Evolutionary conservation across 2,329 filamentous ascomycete species (phyloP).

Genomic region (Cytospora piceae): DNA sequence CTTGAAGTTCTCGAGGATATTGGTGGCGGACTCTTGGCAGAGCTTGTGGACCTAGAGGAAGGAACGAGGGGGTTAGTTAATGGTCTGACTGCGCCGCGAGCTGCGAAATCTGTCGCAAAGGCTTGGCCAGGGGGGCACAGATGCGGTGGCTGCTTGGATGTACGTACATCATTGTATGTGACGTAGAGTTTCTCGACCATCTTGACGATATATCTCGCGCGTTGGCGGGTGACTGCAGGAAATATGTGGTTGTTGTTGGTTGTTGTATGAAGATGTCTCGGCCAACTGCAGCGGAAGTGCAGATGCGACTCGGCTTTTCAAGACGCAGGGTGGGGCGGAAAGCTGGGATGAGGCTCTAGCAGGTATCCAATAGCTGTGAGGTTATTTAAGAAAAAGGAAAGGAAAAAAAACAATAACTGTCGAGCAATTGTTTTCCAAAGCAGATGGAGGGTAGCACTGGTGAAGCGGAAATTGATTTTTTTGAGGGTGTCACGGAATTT

Average conservation of each 20-base stretch:
- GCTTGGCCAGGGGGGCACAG: neutral
- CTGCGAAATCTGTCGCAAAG: neutral
- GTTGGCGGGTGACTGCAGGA: conserved; percentile 24
- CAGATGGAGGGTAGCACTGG: neutral
- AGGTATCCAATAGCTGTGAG: neutral
- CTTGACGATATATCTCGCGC: conserved; percentile 42
- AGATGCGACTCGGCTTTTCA: neutral
- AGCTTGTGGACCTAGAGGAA: conserved; percentile 85
- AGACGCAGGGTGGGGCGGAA: neutral
- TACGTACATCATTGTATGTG: conserved; percentile 85
- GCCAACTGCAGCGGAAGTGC: conserved; percentile 20
- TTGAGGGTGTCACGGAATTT: neutral
- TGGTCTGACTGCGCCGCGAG: neutral
- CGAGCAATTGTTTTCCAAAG: neutral
- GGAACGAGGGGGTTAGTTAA: conserved; percentile 23
- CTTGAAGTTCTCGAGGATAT: conserved; percentile 82
- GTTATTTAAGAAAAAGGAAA: neutral
- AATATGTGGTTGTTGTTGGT: neutral
- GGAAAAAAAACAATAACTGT: neutral
- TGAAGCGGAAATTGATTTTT: neutral
- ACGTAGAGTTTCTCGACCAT: conserved; percentile 89
- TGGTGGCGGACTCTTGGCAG: conserved; percentile 82
- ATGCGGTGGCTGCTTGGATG: neutral
- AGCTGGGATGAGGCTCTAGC: neutral
- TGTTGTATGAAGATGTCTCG: conserved; percentile 19